Evolutionary conservation across 2,329 filamentous ascomycete genomes (phyloP), one percentile per base, ranked within the genome.

Genomic region (Hirsutella minnesotensis): DNA sequence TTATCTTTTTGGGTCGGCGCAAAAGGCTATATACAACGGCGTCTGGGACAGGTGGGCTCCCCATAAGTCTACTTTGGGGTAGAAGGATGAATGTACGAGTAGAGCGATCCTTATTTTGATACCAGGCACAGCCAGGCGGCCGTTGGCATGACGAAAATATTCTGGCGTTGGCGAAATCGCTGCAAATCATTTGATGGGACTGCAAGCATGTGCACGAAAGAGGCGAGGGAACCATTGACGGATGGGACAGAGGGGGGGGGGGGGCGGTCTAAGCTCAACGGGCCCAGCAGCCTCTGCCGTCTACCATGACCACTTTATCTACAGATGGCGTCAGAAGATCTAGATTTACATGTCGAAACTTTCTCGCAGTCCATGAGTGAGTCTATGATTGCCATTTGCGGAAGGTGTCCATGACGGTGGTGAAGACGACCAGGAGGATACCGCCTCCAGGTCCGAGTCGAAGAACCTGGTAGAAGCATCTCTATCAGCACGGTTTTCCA

Each of bases 381-480:
- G 8, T 37, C 33, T 42, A 42, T 30, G 36, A 31, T 4, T 64
- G 63, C 61, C 59, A 63, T 43, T 77, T 79, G 55, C 86, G 78
- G 81, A 95, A 95, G 63, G 94, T 94, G 62, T 95, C 89, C 79
- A 87, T 87, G 45, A 89, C 81, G 43, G 81, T 80, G n/a, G 84
- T 89, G 68, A 84, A 92, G 40, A 92, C 85, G 43, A 90, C 86
- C 35, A 94, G 72, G 45, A 94, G 69, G 54, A 94, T 83, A 64
- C 73, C 74, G 52, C 74, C 73, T 57, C 70, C 69, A 31, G 72
- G 73, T 20, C 72, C 73, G 31, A 76, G 65, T 67, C 64, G 63
- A 38, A 66, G 58, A n/a, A 67, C 62, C 62, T 65, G 9, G 22
- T n/a, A n/a, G n/a, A n/a, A n/a, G n/a, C n/a, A n/a, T n/a, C n/a